Evolutionary conservation across 2,329 filamentous ascomycete genomes (phyloP), one percentile per base, ranked within the genome.

Genomic region (Trichoderma atrobrunneum): DNA sequence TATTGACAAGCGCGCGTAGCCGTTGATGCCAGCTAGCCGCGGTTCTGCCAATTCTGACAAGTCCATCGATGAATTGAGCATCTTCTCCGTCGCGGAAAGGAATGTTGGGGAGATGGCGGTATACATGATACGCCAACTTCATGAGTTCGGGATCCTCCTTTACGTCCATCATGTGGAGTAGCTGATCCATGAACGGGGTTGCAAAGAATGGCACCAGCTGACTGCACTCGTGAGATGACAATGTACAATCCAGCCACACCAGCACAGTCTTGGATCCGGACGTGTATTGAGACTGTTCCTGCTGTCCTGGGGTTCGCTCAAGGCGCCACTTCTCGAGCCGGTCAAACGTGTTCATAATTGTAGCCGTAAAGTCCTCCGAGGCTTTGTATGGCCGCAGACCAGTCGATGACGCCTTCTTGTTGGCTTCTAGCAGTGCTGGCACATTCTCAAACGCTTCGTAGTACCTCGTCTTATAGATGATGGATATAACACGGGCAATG

Each of bases 151-250:
- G 94, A 78, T 99, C 96, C 81, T 99, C 96, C 81, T 98, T 98
- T 80, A 99, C 94, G 79, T 99, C 96, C 95, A 99, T 99, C 96
- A 99, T 99, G 85, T 99, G 95, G 67, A 99, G 85, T 16, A 99
- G 88, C 80, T 98, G 93, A 77, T 96, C 93, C 80, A 97, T 96
- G 78, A 98, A 95, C 0, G 92, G 87, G 43, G 93, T 88, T 0
- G 94, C 92, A 85, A 99, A 98, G 87, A 98, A 98, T 4, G 91
- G 90, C 21, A 97, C 90, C 16, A 99, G 88, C 79, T 96, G 92
- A 0, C 90, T 97, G 82, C 96, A 99, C 80, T 98, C 96, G 74
- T 97, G 93, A 0, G 94, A 97, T 3, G 93, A 94, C 3, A 99
- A 86, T 18, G 94, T 96, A 63, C 90, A 92, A 82, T 99, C 96